A percentile compares a stretch with the other conserved stretches of the same genome.
These are phyloP conservation scores for Saccharomycopsis lassenensis DNA, from an alignment of 805 yeast species.

Conservation along the genomic window DNA sequence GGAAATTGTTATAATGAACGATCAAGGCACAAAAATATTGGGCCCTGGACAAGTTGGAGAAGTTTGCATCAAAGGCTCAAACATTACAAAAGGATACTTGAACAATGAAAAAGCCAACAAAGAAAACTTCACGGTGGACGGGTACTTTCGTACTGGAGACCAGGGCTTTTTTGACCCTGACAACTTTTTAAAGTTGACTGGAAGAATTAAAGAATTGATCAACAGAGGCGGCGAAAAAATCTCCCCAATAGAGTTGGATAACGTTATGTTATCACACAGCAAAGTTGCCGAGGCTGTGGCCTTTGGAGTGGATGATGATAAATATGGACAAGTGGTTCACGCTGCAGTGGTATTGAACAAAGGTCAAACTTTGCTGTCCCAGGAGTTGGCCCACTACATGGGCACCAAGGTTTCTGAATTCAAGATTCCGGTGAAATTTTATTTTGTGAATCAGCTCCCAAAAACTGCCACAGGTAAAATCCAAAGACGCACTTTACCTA, in stretches of 20 bases:
- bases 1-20: slow-evolving; percentile 44
- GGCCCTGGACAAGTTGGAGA: slow-evolving; percentile 53
- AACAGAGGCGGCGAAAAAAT: slow-evolving; percentile 75
- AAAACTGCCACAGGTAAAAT: slow-evolving; percentile 74
- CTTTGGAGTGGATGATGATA: slow-evolving; percentile 54
- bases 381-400: slow-evolving; percentile 38
- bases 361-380: slow-evolving; percentile 27
- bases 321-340: slow-evolving; percentile 62
- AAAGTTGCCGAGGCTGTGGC: slow-evolving; percentile 61
- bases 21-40: slow-evolving; percentile 33
- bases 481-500: slow-evolving; percentile 55
- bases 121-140: slow-evolving; percentile 47
- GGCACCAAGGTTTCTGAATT: slow-evolving; percentile 38
- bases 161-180: slow-evolving; percentile 54
- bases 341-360: slow-evolving; percentile 54
- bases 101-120: slow-evolving; percentile 62
- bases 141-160: slow-evolving; percentile 71
- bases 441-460: slow-evolving; percentile 51
- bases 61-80: slow-evolving; percentile 54
- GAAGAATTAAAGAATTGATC: slow-evolving; percentile 63
- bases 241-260: slow-evolving; percentile 61
- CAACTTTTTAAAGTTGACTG: slow-evolving; percentile 51
- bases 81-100: slow-evolving; percentile 62
- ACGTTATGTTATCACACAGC: slow-evolving; percentile 47
- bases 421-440: slow-evolving; percentile 50